phyloP scores from a whole-genome alignment of 1,139 yeast genomes.

The Blastobotrys persicus region DNA sequence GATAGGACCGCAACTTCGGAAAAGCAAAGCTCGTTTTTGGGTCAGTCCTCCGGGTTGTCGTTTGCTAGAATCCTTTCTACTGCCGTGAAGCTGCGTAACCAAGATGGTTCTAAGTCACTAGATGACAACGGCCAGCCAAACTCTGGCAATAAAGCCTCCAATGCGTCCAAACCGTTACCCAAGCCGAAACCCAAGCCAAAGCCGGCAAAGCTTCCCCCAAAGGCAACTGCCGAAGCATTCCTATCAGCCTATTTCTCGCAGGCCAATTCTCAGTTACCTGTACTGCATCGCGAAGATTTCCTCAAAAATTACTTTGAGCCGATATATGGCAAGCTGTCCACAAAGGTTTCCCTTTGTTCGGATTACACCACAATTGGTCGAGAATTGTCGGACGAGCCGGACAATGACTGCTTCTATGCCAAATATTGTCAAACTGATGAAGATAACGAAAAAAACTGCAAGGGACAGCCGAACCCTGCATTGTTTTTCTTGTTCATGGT shows the following conservation, averaged over 20 bases:
- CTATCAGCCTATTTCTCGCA: slow-evolving; percentile 71
- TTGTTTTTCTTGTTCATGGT: slow-evolving; percentile 68
- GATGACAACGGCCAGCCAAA: background rate
- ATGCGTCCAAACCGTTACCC: background rate
- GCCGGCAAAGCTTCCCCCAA: slow-evolving; percentile 65
- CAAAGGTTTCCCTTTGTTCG: slow-evolving; percentile 57
- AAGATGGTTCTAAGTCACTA: slow-evolving; percentile 8
- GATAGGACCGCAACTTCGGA: slow-evolving; percentile 26
- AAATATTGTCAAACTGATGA: slow-evolving; percentile 26
- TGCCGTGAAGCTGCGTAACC: slow-evolving; percentile 56
- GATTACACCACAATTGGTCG: slow-evolving; percentile 53
- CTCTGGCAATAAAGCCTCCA: background rate
- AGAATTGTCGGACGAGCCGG: slow-evolving; percentile 27
- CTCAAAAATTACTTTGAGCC: slow-evolving; percentile 67
- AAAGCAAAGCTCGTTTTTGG: slow-evolving; percentile 39
- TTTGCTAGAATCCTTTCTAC: slow-evolving; percentile 76
- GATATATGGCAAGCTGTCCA: slow-evolving; percentile 66
- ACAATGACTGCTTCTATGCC: slow-evolving; percentile 49
- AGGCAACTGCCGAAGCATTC: slow-evolving; percentile 64
- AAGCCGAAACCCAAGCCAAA: slow-evolving; percentile 28
- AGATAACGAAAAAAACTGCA: slow-evolving; percentile 14
- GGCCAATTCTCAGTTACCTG: slow-evolving; percentile 77
- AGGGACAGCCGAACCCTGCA: slow-evolving; percentile 24
- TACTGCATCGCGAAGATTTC: slow-evolving; percentile 77
- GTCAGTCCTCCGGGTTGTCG: slow-evolving; percentile 60